phyloP scores from a whole-genome alignment of 768 basidiomycete species.

The Lentinus tigrinus region DNA sequence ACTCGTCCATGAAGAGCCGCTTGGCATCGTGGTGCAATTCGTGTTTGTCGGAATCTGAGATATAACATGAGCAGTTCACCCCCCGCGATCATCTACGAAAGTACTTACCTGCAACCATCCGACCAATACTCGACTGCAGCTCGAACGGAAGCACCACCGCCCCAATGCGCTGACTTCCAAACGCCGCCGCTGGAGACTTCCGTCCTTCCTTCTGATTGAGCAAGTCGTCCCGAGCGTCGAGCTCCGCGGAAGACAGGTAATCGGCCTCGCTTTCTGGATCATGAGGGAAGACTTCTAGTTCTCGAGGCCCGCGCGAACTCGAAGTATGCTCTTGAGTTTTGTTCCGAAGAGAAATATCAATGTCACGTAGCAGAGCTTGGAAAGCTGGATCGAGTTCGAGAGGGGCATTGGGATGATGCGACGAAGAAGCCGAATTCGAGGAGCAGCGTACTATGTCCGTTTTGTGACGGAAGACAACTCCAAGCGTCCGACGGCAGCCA shows the following conservation, averaged over 20 bases:
- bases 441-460: conserved; percentile 25
- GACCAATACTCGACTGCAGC: conserved; percentile 62
- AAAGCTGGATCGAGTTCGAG: conserved; percentile 67
- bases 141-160: conserved; percentile 71
- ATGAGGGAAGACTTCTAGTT: conserved; percentile 53
- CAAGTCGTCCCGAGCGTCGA: conserved; percentile 32
- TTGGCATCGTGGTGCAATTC: conserved; percentile 68
- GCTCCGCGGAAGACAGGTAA: conserved; percentile 31
- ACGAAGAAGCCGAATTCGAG: conserved; percentile 30
- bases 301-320: conserved; percentile 34
- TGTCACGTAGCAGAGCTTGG: conserved; percentile 59
- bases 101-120: conserved; percentile 62
- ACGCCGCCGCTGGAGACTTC: conserved; percentile 80
- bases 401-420: conserved; percentile 54
- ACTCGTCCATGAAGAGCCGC: conserved; percentile 57
- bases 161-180: conserved; percentile 74
- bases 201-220: conserved; percentile 38
- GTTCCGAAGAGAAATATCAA: conserved; percentile 57
- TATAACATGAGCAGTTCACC: conserved; percentile 1
- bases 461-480: conserved; percentile 8
- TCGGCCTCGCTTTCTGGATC: conserved; percentile 23
- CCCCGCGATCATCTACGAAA: not conserved
- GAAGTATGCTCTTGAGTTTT: not conserved
- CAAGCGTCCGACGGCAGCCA: conserved; percentile 8
- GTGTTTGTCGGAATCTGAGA: conserved; percentile 60